Evolutionary conservation across 2,329 filamentous ascomycete species (phyloP), one percentile per base, ranked within the genome.

Genomic region (Macroventuria anomochaeta): DNA sequence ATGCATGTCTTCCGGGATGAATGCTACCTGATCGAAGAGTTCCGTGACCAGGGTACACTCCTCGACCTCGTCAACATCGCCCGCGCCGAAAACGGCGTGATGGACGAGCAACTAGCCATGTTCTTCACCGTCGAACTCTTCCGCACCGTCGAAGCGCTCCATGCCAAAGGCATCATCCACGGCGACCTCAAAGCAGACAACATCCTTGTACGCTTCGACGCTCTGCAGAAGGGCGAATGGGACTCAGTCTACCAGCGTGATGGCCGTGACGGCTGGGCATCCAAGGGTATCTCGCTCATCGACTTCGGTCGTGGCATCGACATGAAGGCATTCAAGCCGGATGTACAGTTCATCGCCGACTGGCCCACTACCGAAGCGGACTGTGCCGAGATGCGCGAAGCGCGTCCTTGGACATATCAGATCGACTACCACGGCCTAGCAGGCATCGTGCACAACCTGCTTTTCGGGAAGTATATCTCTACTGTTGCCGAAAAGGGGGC

Each of bases 171-270:
- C 2, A 81, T 99, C 52, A 80, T 97, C 38, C 95, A 99, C 71
- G 95, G 95, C 32, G 95, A 99, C 69, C 82, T 99, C 63, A 99
- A 99, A 77, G 87, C 90, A 1, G 95, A 99, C 76, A 99, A 99
- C 71, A 93, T 96, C 64, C 85, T 99, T 2, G 85, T 97, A 3
- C 90, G 95, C 5, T 86, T 97, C 17, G 88, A 92, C 48, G 71
- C 80, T 8, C 70, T 76, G 10, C 63, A 61, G 13, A 67, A 65
- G 20, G 74, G 75, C 42, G 78, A 78, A 26, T 86, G 89, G 75
- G 76, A 80, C 12, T 73, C 81, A 0, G 84, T 87, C 55, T 97
- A 93, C 80, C 82, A 82, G 8, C 83, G 87, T 2, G 86, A 89
- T 54, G 95, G 95, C 18, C 80, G 81, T 0, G 84, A 85, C 38